Evolutionary conservation across 2,329 filamentous ascomycete genomes (phyloP).

Genomic region (Teratosphaeria gauchensis): DNA sequence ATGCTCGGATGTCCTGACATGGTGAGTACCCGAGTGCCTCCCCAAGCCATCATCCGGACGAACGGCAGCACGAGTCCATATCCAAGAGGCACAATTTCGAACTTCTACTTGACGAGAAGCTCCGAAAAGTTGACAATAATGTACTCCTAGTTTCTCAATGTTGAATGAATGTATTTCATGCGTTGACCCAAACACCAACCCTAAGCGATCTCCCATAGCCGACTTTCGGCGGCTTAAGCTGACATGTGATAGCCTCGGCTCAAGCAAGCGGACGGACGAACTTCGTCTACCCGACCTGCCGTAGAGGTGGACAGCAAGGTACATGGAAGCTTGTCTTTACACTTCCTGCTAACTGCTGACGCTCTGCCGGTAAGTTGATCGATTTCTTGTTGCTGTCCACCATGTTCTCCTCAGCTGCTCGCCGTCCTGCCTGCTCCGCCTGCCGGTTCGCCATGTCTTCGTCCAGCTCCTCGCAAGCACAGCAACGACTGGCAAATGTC

Average conservation of each 20-base stretch:
- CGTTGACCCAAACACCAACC: background rate
- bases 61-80: too few relatives aligned
- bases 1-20: too few relatives aligned
- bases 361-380: background rate
- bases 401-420: slow-evolving; percentile 13
- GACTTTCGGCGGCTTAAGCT: background rate
- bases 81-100: too few relatives aligned
- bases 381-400: background rate
- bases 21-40: too few relatives aligned
- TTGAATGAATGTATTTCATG: background rate
- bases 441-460: slow-evolving; percentile 16
- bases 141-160: background rate
- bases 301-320: background rate
- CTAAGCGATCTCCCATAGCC: background rate
- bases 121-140: too few relatives aligned
- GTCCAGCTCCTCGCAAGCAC: slow-evolving; percentile 2
- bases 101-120: too few relatives aligned
- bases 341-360: background rate
- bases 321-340: background rate
- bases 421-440: slow-evolving; percentile 12
- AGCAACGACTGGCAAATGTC: slow-evolving; percentile 17
- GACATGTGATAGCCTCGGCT: background rate
- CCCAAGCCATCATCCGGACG: too few relatives aligned
- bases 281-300: too few relatives aligned
- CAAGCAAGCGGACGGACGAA: background rate